Evolutionary conservation across 2,329 filamentous ascomycete species (phyloP).

Genomic region (Endoconidiophora polonica): DNA sequence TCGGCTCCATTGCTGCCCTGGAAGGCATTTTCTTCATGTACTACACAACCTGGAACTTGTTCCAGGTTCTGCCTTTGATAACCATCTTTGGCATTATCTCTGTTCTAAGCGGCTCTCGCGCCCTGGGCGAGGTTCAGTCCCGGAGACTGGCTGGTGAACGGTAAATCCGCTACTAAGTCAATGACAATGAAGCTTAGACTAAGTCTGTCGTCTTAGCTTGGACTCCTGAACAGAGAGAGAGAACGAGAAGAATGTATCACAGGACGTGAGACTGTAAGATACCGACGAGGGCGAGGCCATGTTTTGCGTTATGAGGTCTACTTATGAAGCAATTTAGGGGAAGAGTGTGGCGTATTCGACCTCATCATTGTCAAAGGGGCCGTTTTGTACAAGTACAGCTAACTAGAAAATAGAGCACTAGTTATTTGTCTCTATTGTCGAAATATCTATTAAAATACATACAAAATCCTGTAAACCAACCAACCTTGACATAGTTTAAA

Average conservation of each 20-base stretch:
- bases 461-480: too few relatives aligned
- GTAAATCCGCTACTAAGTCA: slow-evolving; percentile 18
- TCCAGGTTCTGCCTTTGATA: slow-evolving; percentile 67
- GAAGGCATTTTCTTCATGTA: slow-evolving; percentile 91
- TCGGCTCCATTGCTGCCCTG: slow-evolving; percentile 71
- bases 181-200: neutral
- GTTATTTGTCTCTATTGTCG: neutral
- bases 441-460: neutral
- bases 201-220: neutral
- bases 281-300: neutral
- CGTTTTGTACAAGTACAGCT: slow-evolving; percentile 3
- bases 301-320: neutral
- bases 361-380: too few relatives aligned
- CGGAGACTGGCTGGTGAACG: slow-evolving; percentile 61
- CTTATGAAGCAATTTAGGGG: neutral
- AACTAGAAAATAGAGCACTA: too few relatives aligned
- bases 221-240: neutral
- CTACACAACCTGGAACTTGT: slow-evolving; percentile 82
- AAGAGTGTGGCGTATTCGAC: neutral
- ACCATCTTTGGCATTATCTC: slow-evolving; percentile 50
- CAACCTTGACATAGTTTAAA: too few relatives aligned
- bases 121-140: slow-evolving; percentile 82
- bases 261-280: neutral
- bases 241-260: neutral
- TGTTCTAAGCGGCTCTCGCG: slow-evolving; percentile 76